phyloP scores from a whole-genome alignment of 139 green algal species.

The Monoraphidium neglectum region DNA sequence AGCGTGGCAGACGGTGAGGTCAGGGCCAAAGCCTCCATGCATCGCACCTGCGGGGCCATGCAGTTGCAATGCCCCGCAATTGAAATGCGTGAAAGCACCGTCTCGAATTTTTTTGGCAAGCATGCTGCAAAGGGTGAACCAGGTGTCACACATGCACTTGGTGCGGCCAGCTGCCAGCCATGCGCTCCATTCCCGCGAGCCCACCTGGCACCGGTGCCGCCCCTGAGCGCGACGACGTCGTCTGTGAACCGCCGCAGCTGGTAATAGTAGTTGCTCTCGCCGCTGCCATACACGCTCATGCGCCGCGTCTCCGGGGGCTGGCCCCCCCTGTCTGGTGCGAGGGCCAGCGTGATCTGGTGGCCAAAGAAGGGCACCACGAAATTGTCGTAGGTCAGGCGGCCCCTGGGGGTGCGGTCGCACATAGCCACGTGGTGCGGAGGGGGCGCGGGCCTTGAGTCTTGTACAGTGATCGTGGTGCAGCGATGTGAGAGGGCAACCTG shows the following conservation, averaged over 20 bases:
- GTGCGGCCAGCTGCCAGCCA: too few species aligned
- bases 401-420: slow-evolving; percentile 7
- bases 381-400: slow-evolving; percentile 22
- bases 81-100: too few species aligned
- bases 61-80: too few species aligned
- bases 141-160: too few species aligned
- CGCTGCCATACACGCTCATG: slow-evolving; percentile 14
- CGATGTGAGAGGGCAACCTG: background rate
- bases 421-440: background rate
- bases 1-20: too few species aligned
- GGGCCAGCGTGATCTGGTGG: slow-evolving; percentile 12
- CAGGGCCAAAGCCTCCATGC: too few species aligned
- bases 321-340: background rate
- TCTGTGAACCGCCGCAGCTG: slow-evolving; percentile 21
- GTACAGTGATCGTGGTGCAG: background rate
- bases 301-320: background rate
- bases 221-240: slow-evolving; percentile 7
- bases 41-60: too few species aligned
- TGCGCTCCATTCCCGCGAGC: too few species aligned
- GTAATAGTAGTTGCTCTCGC: slow-evolving; percentile 30
- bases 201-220: too few species aligned
- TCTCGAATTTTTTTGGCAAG: too few species aligned
- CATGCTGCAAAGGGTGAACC: too few species aligned
- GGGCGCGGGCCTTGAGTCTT: background rate
- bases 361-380: slow-evolving; percentile 30